These are phyloP conservation scores for Leptographium procerum DNA, from an alignment of 2,329 filamentous ascomycete species.

Conservation along the genomic window DNA sequence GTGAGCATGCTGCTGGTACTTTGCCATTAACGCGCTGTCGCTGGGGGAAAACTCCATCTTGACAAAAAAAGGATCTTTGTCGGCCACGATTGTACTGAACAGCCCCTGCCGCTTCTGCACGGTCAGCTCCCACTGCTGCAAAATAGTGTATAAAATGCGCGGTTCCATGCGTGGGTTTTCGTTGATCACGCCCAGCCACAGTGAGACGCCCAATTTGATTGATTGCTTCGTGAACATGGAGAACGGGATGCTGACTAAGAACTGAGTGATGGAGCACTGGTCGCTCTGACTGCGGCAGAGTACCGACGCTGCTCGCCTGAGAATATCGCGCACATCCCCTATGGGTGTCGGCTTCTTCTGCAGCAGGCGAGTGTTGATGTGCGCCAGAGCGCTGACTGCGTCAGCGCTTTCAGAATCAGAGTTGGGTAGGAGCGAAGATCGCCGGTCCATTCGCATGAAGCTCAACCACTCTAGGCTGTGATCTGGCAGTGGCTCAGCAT, in stretches of 20 bases:
- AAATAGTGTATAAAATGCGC: conserved; percentile 74
- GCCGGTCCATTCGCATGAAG: conserved; percentile 41
- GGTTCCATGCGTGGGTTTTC: conserved; percentile 86
- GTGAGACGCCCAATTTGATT: conserved; percentile 85
- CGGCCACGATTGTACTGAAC: conserved; percentile 63
- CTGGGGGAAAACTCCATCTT: conserved; percentile 90
- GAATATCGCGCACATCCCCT: conserved; percentile 64
- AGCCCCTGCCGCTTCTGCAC: conserved; percentile 68
- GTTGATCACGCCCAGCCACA: conserved; percentile 95
- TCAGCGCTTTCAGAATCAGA: conserved; percentile 44
- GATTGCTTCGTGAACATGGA: conserved; percentile 87
- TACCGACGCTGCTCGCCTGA: conserved; percentile 75
- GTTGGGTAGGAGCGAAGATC: conserved; percentile 39
- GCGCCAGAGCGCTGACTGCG: conserved; percentile 54
- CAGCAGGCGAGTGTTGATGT: conserved; percentile 60
- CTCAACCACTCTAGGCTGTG: conserved; percentile 55
- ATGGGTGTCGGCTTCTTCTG: conserved; percentile 60
- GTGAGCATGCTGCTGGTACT: conserved; percentile 67
- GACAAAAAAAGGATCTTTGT: conserved; percentile 79
- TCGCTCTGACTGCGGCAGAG: conserved; percentile 68
- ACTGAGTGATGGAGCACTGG: conserved; percentile 69
- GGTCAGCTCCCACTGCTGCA: conserved; percentile 81
- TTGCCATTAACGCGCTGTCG: conserved; percentile 62
- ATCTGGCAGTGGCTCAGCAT: conserved; percentile 63
- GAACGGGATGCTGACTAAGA: conserved; percentile 88